Evolutionary conservation across 1,139 yeast genomes (phyloP).

Genomic region (Kurtzmaniella quercitrusa): DNA sequence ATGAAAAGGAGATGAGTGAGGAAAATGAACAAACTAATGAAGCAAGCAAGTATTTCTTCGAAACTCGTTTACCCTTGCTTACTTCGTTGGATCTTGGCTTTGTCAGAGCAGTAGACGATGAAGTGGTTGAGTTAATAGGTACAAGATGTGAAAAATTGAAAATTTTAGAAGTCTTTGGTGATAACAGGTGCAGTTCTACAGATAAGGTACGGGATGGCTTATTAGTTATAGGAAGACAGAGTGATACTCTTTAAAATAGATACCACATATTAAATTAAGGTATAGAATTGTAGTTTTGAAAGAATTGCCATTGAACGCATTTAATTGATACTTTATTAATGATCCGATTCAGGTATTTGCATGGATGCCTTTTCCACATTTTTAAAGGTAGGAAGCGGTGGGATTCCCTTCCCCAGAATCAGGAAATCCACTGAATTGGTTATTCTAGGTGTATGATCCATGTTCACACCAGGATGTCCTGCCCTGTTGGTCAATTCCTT

Average conservation of each 20-base stretch:
- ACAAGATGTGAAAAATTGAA: slow-evolving; percentile 56
- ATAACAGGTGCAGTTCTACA: slow-evolving; percentile 59
- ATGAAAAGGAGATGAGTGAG: neutral
- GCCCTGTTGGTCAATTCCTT: slow-evolving; percentile 39
- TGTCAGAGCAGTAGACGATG: slow-evolving; percentile 69
- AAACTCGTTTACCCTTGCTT: slow-evolving; percentile 44
- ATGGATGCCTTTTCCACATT: slow-evolving; percentile 57
- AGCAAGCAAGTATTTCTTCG: slow-evolving; percentile 14
- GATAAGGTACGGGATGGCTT: slow-evolving; percentile 53
- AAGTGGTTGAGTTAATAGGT: slow-evolving; percentile 48
- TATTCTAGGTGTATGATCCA: slow-evolving; percentile 52
- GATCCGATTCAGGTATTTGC: slow-evolving; percentile 23
- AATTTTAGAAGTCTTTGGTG: slow-evolving; percentile 74
- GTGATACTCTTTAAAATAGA: slow-evolving; percentile 51
- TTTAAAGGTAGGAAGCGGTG: slow-evolving; percentile 52
- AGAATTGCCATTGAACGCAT: no score
- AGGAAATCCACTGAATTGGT: slow-evolving; percentile 38
- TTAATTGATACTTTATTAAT: neutral
- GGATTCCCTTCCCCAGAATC: slow-evolving; percentile 18
- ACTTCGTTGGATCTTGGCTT: slow-evolving; percentile 72
- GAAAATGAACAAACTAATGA: slow-evolving; percentile 10
- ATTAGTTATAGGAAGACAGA: slow-evolving; percentile 72
- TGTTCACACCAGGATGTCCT: slow-evolving; percentile 57
- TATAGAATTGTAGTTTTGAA: no score
- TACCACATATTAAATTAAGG: no score